phyloP scores from a whole-genome alignment of 257 asterid species.

The Craterostigma plantagineum region DNA sequence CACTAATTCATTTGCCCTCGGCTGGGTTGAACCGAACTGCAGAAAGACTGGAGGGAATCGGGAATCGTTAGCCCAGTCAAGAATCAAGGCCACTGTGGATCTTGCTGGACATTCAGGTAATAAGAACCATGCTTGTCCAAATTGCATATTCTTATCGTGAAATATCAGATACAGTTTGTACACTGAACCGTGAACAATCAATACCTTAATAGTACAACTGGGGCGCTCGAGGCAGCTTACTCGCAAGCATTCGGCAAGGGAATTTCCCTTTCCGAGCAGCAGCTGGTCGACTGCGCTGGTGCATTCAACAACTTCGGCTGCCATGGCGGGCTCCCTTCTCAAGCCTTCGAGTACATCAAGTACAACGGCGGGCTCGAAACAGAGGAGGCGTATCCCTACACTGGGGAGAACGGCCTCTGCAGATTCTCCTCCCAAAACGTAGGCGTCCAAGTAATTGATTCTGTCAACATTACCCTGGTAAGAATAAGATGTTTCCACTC shows the following conservation, averaged over 20 bases:
- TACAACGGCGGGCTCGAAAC: constrained; percentile 81
- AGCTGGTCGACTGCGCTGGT: constrained; percentile 97
- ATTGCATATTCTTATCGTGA: too few species aligned
- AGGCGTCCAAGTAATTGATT: constrained; percentile 43
- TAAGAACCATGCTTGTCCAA: too few species aligned
- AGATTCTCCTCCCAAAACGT: constrained; percentile 52
- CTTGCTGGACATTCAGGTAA: constrained; percentile 99
- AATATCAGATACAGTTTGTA: too few species aligned
- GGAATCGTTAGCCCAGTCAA: constrained; percentile 88
- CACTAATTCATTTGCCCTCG: constrained; percentile 5
- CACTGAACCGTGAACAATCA: too few species aligned
- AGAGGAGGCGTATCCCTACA: constrained; percentile 77
- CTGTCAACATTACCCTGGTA: constrained; percentile 89
- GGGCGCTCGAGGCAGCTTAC: constrained; percentile 96
- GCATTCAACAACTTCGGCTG: constrained; percentile 88
- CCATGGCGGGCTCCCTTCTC: constrained; percentile 89
- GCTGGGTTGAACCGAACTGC: constrained; percentile 12
- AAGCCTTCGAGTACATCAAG: constrained; percentile 93
- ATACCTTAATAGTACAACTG: constrained; percentile 52
- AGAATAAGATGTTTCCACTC: too few species aligned
- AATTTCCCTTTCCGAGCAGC: constrained; percentile 86
- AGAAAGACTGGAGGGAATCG: constrained; percentile 86
- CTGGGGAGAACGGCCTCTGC: constrained; percentile 52
- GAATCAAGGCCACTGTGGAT: constrained; percentile 80
- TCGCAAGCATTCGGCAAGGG: constrained; percentile 61